These are phyloP conservation scores for Picea glauca DNA, from an alignment of 75 land plant genomes.

Conservation along the genomic window DNA sequence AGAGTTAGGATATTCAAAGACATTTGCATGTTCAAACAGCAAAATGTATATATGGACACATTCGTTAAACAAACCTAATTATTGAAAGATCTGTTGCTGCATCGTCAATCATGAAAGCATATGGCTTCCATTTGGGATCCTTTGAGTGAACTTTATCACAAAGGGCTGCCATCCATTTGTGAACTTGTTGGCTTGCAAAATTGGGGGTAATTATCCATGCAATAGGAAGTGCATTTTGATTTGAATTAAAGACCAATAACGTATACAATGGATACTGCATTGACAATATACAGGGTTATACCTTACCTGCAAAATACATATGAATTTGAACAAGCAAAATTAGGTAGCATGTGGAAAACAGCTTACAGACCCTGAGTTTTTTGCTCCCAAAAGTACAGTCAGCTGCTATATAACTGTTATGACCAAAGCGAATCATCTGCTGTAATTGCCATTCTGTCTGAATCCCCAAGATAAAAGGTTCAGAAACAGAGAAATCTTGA, in stretches of 20 bases:
- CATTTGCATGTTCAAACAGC: not conserved
- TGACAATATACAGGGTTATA: conserved; percentile 9
- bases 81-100: conserved; percentile 26
- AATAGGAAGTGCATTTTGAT: conserved; percentile 33
- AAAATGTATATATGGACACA: not conserved
- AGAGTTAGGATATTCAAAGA: not conserved
- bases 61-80: conserved; percentile 28
- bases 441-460: conserved; percentile 69
- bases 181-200: conserved; percentile 13
- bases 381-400: conserved; percentile 40
- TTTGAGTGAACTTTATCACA: conserved; percentile 23
- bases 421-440: conserved; percentile 53
- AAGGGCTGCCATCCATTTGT: conserved; percentile 30
- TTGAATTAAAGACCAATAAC: conserved; percentile 44
- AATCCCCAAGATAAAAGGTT: conserved; percentile 37
- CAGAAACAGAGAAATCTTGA: conserved; percentile 24
- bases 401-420: conserved; percentile 29
- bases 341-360: not conserved
- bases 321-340: not conserved
- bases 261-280: conserved; percentile 31
- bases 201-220: conserved; percentile 19
- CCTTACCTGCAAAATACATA: not conserved
- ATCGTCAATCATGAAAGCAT: conserved; percentile 41
- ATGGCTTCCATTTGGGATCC: conserved; percentile 39
- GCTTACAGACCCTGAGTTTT: conserved; percentile 31